These are phyloP conservation scores for Cystobasidium slooffiae DNA, from an alignment of 1,284 basidiomycete species.

Conservation along the genomic window DNA sequence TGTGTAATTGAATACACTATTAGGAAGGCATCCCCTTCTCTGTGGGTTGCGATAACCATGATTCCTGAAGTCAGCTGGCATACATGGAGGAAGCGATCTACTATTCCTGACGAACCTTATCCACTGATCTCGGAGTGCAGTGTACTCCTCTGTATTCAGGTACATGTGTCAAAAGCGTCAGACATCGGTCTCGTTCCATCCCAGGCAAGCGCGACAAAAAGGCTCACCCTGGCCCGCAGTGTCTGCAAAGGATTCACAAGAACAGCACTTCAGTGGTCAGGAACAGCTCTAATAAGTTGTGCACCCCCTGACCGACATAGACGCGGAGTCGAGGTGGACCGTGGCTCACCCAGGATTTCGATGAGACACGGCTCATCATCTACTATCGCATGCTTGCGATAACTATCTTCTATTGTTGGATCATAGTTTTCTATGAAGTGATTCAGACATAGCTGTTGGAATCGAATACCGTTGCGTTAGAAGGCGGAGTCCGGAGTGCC, in stretches of 20 bases:
- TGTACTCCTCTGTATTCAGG: constrained; percentile 56
- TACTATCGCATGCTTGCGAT: constrained; percentile 58
- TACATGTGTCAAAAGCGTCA: not conserved
- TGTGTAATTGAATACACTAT: constrained; percentile 58
- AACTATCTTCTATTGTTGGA: constrained; percentile 58
- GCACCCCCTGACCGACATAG: not conserved
- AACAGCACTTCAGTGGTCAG: not conserved
- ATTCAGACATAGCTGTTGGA: constrained; percentile 51
- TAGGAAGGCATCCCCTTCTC: constrained; percentile 59
- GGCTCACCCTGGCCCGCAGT: constrained; percentile 53
- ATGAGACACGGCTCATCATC: constrained; percentile 59
- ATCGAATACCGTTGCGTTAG: not conserved
- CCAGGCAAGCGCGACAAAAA: not conserved
- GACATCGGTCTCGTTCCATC: not conserved
- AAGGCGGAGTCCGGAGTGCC: not conserved
- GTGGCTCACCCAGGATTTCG: constrained; percentile 53
- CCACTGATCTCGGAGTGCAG: constrained; percentile 58
- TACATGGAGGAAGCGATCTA: not conserved
- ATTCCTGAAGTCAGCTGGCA: not conserved
- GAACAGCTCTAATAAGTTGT: not conserved
- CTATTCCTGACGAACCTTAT: constrained; percentile 51
- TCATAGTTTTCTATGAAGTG: constrained; percentile 54
- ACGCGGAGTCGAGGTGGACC: not conserved
- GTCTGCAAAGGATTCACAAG: constrained; percentile 42
- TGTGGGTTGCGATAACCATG: constrained; percentile 17